Percentiles rank a stretch among this genome's conserved stretches.
These are phyloP conservation scores for Luvunga scandens DNA, from an alignment of 345 rosid genomes.

Conservation along the genomic window DNA sequence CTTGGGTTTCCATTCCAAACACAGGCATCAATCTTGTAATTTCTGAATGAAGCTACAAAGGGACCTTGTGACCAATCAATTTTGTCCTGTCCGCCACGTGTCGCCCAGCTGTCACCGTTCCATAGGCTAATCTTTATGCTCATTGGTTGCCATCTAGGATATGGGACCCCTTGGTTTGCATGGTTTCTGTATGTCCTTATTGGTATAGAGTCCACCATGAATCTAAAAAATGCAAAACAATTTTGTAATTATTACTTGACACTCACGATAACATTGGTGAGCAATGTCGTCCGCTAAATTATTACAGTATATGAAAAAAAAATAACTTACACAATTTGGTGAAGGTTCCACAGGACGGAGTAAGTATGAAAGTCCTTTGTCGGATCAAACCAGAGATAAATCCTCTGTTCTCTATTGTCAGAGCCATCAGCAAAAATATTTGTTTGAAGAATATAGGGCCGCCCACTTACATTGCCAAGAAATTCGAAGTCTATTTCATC, in stretches of 20 bases:
- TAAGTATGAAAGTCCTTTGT: constrained; percentile 71
- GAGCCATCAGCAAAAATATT: constrained; percentile 66
- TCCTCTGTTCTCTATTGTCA: constrained; percentile 74
- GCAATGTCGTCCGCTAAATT: not conserved
- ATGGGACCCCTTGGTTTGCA: constrained; percentile 67
- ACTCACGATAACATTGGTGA: too few species aligned
- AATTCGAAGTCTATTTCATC: constrained; percentile 88
- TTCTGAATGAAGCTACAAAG: constrained; percentile 60
- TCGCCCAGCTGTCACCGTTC: constrained; percentile 92
- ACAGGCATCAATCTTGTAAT: constrained; percentile 70
- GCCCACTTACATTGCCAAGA: constrained; percentile 63
- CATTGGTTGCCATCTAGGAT: constrained; percentile 80
- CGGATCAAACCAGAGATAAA: constrained; percentile 92
- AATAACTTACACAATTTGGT: constrained; percentile 73
- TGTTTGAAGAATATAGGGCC: constrained; percentile 83
- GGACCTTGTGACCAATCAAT: constrained; percentile 79
- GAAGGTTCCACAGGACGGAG: constrained; percentile 75
- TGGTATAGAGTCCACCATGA: constrained; percentile 72
- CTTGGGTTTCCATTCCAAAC: constrained; percentile 60
- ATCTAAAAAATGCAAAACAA: constrained; percentile 33
- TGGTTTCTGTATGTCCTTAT: constrained; percentile 76
- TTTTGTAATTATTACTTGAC: too few species aligned
- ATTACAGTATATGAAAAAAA: not conserved
- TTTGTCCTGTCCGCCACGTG: constrained; percentile 72
- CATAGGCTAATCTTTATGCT: constrained; percentile 60